phyloP scores from a whole-genome alignment of 257 asterid species.

The Jacaranda mimosifolia region DNA sequence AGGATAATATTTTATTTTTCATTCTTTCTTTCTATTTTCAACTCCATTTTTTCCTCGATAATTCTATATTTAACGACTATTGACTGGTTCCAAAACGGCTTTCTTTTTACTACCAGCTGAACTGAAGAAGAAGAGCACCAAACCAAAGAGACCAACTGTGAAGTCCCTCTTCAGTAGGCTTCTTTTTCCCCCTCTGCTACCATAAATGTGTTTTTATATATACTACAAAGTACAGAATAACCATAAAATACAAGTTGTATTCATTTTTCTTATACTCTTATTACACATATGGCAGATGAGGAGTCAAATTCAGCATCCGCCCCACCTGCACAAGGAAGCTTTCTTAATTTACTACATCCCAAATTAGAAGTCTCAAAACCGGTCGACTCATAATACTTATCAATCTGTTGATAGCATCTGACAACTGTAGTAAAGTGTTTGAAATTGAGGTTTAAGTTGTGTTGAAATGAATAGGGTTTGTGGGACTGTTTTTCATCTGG shows the following conservation, averaged over 20 bases:
- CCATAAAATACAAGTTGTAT: not conserved
- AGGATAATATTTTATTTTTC: not conserved
- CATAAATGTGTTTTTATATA: not conserved
- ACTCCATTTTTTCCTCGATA: not conserved
- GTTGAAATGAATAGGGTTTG: conserved; percentile 39
- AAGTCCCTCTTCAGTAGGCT: conserved; percentile 82
- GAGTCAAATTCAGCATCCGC: conserved; percentile 61
- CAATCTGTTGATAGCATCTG: conserved; percentile 48
- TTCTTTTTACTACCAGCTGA: conserved; percentile 60
- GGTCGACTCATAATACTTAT: conserved; percentile 47
- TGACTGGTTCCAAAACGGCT: conserved; percentile 21
- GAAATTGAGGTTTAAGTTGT: conserved; percentile 29
- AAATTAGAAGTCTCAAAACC: conserved; percentile 52
- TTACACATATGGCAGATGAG: conserved; percentile 49
- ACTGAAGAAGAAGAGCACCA: conserved; percentile 82
- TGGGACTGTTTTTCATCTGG: conserved; percentile 42
- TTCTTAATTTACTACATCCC: conserved; percentile 65
- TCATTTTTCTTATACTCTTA: conserved; percentile 20
- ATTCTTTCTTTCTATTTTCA: not conserved
- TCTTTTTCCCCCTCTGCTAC: conserved; percentile 28
- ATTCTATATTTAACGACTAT: conserved; percentile 1
- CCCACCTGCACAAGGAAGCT: conserved; percentile 74
- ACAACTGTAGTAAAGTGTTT: conserved; percentile 40
- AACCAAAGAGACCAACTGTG: conserved; percentile 84
- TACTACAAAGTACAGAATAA: not conserved